These are phyloP conservation scores for Sporormia fimetaria DNA, from an alignment of 495 filamentous ascomycete species.

Conservation along the genomic window DNA sequence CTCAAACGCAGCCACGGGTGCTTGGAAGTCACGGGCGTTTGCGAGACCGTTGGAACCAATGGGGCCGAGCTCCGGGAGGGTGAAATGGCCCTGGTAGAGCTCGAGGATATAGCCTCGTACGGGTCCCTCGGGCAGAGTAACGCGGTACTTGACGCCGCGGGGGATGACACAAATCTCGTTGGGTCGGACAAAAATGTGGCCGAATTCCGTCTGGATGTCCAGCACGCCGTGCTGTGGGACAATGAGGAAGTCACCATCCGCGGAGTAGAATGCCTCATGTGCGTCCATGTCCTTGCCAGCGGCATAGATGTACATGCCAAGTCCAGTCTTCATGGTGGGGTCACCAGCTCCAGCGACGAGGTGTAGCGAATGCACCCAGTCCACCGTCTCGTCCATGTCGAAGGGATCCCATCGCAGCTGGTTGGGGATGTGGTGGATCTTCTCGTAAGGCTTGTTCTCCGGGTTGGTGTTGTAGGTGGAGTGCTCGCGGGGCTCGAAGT, in stretches of 20 bases:
- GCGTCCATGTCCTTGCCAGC: slow-evolving; percentile 67
- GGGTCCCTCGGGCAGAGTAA: slow-evolving; percentile 51
- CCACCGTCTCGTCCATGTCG: slow-evolving; percentile 57
- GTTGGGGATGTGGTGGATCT: slow-evolving; percentile 62
- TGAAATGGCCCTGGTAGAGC: slow-evolving; percentile 74
- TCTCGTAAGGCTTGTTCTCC: slow-evolving; percentile 36
- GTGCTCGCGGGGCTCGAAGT: slow-evolving; percentile 50
- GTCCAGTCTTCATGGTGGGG: slow-evolving; percentile 64
- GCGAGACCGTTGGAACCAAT: slow-evolving; percentile 82
- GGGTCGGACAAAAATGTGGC: slow-evolving; percentile 68
- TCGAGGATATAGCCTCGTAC: slow-evolving; percentile 79
- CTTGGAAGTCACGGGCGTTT: slow-evolving; percentile 81
- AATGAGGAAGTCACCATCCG: slow-evolving; percentile 80
- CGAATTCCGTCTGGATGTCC: slow-evolving; percentile 78
- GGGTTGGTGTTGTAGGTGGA: slow-evolving; percentile 44
- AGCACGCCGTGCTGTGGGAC: slow-evolving; percentile 74
- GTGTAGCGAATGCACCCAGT: slow-evolving; percentile 70
- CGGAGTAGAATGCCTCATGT: slow-evolving; percentile 71
- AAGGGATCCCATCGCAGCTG: slow-evolving; percentile 91
- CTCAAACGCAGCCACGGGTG: slow-evolving; percentile 64
- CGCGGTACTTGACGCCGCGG: slow-evolving; percentile 68
- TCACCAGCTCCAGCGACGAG: slow-evolving; percentile 75
- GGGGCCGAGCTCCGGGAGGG: slow-evolving; percentile 77
- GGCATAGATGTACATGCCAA: slow-evolving; percentile 75
- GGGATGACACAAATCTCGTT: slow-evolving; percentile 87